phyloP scores from a whole-genome alignment of 345 rosid species.

The Barbarea vulgaris region DNA sequence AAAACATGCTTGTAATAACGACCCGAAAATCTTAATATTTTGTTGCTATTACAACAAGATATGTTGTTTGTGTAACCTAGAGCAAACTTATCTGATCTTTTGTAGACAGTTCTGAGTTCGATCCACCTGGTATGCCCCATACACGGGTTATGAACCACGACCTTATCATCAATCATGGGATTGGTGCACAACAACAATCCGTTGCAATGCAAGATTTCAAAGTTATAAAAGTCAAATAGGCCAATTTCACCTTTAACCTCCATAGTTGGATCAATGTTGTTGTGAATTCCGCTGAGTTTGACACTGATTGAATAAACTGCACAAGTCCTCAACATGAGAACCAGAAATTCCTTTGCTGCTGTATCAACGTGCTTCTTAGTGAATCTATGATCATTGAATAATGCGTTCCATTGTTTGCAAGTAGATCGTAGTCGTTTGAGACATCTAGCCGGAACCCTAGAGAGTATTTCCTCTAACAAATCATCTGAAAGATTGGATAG shows the following conservation, averaged over 20 bases:
- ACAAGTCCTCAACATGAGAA: not conserved
- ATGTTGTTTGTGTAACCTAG: not conserved
- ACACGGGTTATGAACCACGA: not conserved
- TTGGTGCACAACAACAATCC: not conserved
- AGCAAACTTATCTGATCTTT: not conserved
- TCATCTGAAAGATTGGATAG: not conserved
- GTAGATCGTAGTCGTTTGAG: not conserved
- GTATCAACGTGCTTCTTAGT: not conserved
- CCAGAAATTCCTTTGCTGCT: not conserved
- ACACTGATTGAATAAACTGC: not conserved
- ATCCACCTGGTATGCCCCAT: not conserved
- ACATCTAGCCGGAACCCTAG: not conserved
- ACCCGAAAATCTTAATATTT: not conserved
- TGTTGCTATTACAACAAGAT: not conserved
- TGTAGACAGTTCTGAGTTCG: not conserved
- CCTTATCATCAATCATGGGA: not conserved
- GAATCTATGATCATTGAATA: not conserved
- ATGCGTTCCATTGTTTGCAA: not conserved
- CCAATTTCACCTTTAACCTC: constrained; percentile 8
- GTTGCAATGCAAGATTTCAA: not conserved
- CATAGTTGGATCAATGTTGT: not conserved
- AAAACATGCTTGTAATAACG: not conserved
- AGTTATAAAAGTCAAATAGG: not conserved
- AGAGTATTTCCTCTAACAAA: not conserved
- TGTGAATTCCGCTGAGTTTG: not conserved